Percentiles rank a stretch among this genome's conserved stretches.
Evolutionary conservation across 305 asterid species (phyloP).

Genomic region (Solanum hybrid): DNA sequence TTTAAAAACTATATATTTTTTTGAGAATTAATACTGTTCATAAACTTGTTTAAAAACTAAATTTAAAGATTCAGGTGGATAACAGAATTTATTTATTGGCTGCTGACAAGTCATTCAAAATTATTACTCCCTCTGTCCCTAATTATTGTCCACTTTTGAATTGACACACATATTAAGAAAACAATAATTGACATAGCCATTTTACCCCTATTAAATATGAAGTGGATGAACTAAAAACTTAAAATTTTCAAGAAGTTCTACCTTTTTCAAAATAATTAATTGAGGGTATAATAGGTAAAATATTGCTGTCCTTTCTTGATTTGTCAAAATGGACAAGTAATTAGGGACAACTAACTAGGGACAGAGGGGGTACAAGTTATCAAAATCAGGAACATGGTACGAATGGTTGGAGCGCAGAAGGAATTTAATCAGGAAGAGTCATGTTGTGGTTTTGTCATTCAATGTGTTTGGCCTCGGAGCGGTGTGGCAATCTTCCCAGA

Average conservation of each 20-base stretch:
- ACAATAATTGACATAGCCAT: no score
- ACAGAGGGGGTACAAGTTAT: not conserved
- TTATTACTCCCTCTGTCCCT: not conserved
- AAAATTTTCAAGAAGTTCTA: no score
- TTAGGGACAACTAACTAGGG: no score
- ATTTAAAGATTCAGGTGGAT: not conserved
- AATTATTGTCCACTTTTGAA: no score
- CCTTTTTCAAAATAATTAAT: no score
- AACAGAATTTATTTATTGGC: not conserved
- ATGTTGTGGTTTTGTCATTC: not conserved
- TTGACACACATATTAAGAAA: no score
- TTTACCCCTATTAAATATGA: no score
- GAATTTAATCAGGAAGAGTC: not conserved
- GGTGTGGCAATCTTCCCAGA: not conserved
- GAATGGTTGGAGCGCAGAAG: not conserved
- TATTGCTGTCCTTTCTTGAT: no score
- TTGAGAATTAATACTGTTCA: not conserved
- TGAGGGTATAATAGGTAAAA: no score
- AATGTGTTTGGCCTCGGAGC: not conserved
- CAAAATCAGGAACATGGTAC: not conserved
- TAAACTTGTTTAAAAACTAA: not conserved
- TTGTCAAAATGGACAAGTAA: no score
- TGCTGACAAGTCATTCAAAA: not conserved
- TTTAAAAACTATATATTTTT: not conserved
- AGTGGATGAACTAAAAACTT: no score